Evolutionary conservation across 2,329 filamentous ascomycete genomes (phyloP), one percentile per base, ranked within the genome.

Genomic region (Monilinia aucupariae): DNA sequence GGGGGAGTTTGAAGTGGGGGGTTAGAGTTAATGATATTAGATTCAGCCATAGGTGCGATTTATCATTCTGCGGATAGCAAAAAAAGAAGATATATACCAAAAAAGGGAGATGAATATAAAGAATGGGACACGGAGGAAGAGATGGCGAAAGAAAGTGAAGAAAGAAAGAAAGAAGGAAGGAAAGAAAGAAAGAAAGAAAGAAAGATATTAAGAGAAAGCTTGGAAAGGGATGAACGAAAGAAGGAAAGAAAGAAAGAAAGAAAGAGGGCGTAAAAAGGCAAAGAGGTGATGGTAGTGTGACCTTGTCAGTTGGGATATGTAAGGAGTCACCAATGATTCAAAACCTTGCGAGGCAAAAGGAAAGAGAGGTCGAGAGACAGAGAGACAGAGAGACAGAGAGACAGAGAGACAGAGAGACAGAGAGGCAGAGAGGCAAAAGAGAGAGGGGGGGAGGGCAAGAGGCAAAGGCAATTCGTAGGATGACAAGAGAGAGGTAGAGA

Each of bases 1-100:
- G 63, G 53, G 25, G 67, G 59, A 6, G 62, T 58, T 34, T 64
- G 25, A 51, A 62, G 64, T 13, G 64, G 61, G 20, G 64, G 59
- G 41, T 63, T 66, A 50, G 64, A 63, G 13, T 58, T 58, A 20
- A 25, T 22, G 20, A 68, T 64, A 50, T 60, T 47, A 45, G 50
- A 22, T 45, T 61, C 62, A 53, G 61, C 48, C 67, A 68, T 70
- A 34, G 60, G 60, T 34, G 43, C 60, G 60, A 37, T 34, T 43
- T 61, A 45, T 54, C 59, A 61, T 55, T 37, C 39, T 47, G 59
- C 22, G 49, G n/a, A 30, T 34, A 34, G 17, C 9, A 9, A 17
- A 32, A 55, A 27, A 32, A 20, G 17, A n/a, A 6, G 49, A 43
- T 22, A n/a, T n/a, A n/a, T 34, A 34, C 25, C 9, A 9, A 17